A percentile compares a stretch with the other conserved stretches of the same genome.
Conservation (phyloP, 108 stramenopile genomes). For the Schizochytrium sp. region DNA sequence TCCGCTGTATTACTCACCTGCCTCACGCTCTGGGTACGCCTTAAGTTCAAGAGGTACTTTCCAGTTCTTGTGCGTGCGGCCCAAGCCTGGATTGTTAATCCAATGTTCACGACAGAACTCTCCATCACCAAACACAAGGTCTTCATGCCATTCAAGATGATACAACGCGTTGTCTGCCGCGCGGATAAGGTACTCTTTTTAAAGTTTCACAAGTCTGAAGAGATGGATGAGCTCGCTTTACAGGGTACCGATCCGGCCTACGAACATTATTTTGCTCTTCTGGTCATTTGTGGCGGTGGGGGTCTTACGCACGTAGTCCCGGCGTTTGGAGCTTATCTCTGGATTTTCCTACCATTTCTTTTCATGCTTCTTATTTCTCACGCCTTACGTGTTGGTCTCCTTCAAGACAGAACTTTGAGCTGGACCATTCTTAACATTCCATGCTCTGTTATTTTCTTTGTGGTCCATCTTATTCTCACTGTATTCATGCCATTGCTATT, state of each 20-base stretch:
- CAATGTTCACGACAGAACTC: no score
- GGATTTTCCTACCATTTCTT: not conserved
- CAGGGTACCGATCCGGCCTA: not conserved
- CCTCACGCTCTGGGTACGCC: no score
- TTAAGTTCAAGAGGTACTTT: no score
- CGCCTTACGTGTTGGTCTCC: not conserved
- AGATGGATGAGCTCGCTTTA: not conserved
- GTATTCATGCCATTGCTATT: not conserved
- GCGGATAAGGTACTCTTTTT: no score
- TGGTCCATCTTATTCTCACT: not conserved
- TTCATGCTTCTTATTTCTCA: not conserved
- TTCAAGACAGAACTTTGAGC: not conserved
- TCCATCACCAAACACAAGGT: no score
- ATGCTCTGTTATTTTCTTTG: not conserved
- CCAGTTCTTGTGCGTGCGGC: no score
- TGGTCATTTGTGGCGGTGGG: not conserved
- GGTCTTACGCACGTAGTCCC: constrained; percentile 19
- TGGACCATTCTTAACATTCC: not conserved
- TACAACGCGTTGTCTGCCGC: no score
- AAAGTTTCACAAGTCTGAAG: no score
- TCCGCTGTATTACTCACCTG: no score
- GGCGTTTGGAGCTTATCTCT: not conserved
- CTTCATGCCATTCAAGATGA: no score
- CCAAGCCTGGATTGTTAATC: no score
- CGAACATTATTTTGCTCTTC: not conserved